Evolutionary conservation across 495 filamentous ascomycete species (phyloP).

Genomic region (Penicillium angulare): DNA sequence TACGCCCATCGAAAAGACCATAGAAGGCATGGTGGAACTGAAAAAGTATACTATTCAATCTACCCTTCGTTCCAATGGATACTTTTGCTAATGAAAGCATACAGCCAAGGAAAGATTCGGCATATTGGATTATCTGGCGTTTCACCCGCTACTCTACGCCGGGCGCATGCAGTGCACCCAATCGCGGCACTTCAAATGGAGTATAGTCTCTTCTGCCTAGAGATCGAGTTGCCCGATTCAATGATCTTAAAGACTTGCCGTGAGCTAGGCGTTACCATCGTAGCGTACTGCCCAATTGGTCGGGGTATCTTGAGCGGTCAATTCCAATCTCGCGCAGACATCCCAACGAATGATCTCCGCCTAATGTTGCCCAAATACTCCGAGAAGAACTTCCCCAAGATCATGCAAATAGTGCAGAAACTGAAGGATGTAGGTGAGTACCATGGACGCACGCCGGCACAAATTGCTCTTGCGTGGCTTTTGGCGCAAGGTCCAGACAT

Average conservation of each 20-base stretch:
- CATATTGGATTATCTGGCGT: conserved; percentile 42
- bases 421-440: conserved; percentile 29
- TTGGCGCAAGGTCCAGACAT: conserved; percentile 55
- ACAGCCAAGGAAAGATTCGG: conserved; percentile 50
- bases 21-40: conserved; percentile 58
- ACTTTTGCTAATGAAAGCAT: neutral
- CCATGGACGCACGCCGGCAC: conserved; percentile 44
- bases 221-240: conserved; percentile 53
- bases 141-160: conserved; percentile 35
- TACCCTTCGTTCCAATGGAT: neutral
- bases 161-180: conserved; percentile 36
- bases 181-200: conserved; percentile 45
- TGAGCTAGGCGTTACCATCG: conserved; percentile 44
- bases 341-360: conserved; percentile 3
- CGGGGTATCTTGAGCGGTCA: conserved; percentile 41
- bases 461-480: conserved; percentile 56
- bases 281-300: conserved; percentile 48
- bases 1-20: conserved; percentile 55
- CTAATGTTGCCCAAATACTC: neutral
- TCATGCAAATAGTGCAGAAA: neutral
- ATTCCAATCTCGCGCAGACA: conserved; percentile 30
- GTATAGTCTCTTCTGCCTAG: conserved; percentile 42
- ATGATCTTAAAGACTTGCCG: conserved; percentile 48
- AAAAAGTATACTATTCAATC: conserved; percentile 47
- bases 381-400: neutral